Evolutionary conservation across 345 rosid species (phyloP), one percentile per base, ranked within the genome.

Genomic region (Hirschfeldia incana): DNA sequence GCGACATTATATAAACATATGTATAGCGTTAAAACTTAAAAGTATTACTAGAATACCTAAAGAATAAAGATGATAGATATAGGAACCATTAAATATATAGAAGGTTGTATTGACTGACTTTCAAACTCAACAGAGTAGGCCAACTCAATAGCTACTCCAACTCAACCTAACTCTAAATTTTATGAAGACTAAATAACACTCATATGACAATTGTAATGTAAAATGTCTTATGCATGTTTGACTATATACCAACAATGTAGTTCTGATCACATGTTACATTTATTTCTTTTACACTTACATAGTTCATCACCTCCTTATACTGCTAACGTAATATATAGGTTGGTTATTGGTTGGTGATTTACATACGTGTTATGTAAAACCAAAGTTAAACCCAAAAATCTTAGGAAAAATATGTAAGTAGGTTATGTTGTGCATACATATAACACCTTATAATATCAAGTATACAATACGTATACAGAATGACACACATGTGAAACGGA

Each of bases 401-500:
- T n/a, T 1, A 68, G 68, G 11, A 57, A 67, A 65, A 1, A 9
- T 26, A 55, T 66, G 65, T 9, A 53, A 51, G 53, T 65, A 53
- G 9, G 4, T 32, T 6, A 53, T 53, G 9, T 53, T 27, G 10
- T 4, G 70, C 26, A 65, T 10, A 49, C 5, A 39, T 15, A 16
- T 10, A 11, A 3, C 13, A 51, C 8, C 16, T 44, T 65, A 77
- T 26, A 6, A 4, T 21, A 44, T 28, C 16, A 34, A 3, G 65
- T 55, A 71, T 39, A 30, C 4, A 21, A 73, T 68, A 68, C 65
- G 74, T 70, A 73, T 49, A 53, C 30, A 65, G 53, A 78, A 79
- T 70, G 62, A 58, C 16, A 62, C 53, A 75, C 83, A 69, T 75
- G 79, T 65, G 83, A 6, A 39, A 75, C 15, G 80, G 76, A 70